Conservation (phyloP, 2,329 filamentous ascomycete genomes). For the Talaromyces sp. region DNA sequence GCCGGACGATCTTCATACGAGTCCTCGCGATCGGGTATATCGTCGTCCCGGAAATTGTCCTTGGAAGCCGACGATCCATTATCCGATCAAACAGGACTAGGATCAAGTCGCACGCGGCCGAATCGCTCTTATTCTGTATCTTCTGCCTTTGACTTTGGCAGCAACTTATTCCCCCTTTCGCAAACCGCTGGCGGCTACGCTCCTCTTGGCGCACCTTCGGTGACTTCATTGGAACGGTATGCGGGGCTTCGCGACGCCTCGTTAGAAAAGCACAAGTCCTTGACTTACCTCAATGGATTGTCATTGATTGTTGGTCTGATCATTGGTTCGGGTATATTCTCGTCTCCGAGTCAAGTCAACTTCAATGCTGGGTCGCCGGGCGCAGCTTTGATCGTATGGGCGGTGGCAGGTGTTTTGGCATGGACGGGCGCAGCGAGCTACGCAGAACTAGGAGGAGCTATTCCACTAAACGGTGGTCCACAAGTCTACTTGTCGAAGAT, state of each 20-base stretch:
- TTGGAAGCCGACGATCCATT: constrained; percentile 83
- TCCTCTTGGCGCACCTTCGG: constrained; percentile 72
- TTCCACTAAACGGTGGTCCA: constrained; percentile 89
- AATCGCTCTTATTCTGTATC: constrained; percentile 80
- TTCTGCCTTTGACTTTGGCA: constrained; percentile 93
- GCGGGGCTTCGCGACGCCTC: constrained; percentile 67
- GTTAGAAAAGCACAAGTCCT: constrained; percentile 88
- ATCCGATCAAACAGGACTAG: constrained; percentile 47
- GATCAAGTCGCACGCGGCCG: constrained; percentile 49
- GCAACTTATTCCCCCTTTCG: constrained; percentile 85
- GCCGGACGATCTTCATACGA: constrained; percentile 62
- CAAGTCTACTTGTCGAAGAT: constrained; percentile 96
- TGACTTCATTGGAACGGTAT: constrained; percentile 50
- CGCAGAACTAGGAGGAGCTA: constrained; percentile 90
- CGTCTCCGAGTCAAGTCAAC: constrained; percentile 88
- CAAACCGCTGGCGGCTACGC: constrained; percentile 76
- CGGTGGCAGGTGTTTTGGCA: constrained; percentile 81
- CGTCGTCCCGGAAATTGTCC: constrained; percentile 87
- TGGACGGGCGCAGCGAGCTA: constrained; percentile 97
- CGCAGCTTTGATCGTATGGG: constrained; percentile 86
- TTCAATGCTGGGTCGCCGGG: constrained; percentile 86
- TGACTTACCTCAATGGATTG: constrained; percentile 91
- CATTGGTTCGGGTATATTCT: constrained; percentile 95
- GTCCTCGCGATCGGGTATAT: constrained; percentile 77
- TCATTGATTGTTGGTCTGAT: constrained; percentile 89